phyloP scores from a whole-genome alignment of 225 moss, liverwort and hornwort species.

The Bryoerythrophyllum caledonicum region DNA sequence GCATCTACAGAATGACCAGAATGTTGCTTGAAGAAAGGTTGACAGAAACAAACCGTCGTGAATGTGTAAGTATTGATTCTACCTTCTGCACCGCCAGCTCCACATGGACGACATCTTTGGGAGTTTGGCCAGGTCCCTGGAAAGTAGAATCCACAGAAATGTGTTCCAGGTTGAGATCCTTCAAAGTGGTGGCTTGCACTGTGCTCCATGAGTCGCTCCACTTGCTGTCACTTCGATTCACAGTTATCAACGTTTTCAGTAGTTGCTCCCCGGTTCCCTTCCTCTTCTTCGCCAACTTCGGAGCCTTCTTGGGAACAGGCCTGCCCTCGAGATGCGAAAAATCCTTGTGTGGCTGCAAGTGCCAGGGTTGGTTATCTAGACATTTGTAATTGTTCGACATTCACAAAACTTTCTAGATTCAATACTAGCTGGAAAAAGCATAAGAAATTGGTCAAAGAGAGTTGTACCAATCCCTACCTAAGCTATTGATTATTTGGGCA shows the following conservation, averaged over 20 bases:
- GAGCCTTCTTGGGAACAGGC: constrained; percentile 16
- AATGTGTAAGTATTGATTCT: background rate
- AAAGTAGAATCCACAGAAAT: constrained; percentile 37
- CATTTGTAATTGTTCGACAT: too few species aligned
- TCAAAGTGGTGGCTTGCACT: constrained; percentile 54
- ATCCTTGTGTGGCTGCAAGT: constrained; percentile 37
- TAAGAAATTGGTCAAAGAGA: too few species aligned
- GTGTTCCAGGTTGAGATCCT: constrained; percentile 38
- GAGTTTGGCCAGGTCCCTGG: constrained; percentile 32
- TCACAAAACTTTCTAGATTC: too few species aligned
- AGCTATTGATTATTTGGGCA: too few species aligned
- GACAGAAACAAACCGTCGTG: background rate
- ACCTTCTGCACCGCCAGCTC: constrained; percentile 56
- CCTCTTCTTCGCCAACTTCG: constrained; percentile 16
- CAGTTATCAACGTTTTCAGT: constrained; percentile 31
- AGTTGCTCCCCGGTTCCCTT: constrained; percentile 15
- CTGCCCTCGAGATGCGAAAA: constrained; percentile 34
- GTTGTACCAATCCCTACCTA: too few species aligned
- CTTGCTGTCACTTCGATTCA: constrained; percentile 57
- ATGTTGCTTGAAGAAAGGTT: too few species aligned
- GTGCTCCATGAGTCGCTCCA: constrained; percentile 59
- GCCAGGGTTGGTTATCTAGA: background rate
- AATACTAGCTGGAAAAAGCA: too few species aligned
- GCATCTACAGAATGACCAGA: too few species aligned
- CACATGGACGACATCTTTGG: constrained; percentile 43